Percentiles rank a stretch among this genome's conserved stretches.
Conservation (phyloP, 179 eudicot genomes). For the Kewa caespitosa region DNA sequence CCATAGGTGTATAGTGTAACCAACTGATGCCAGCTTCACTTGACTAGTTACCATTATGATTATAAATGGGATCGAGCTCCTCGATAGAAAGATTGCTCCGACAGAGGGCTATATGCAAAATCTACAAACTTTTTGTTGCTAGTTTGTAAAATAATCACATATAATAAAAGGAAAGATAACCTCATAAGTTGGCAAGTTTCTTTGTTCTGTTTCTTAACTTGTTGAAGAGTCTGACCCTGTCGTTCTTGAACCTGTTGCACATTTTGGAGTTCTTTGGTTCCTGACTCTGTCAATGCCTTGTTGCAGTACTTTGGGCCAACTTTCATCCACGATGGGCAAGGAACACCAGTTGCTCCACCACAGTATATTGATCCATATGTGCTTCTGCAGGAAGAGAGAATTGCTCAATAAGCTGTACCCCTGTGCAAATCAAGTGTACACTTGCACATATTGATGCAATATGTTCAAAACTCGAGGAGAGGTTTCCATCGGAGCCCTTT, state of each 20-base stretch:
- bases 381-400: constrained; percentile 66
- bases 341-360: constrained; percentile 35
- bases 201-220: too few relatives aligned
- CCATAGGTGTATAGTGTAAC: background rate
- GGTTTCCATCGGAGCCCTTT: background rate
- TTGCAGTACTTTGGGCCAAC: constrained; percentile 70
- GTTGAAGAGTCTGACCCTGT: background rate
- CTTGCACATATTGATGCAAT: background rate
- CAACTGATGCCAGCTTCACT: too few relatives aligned
- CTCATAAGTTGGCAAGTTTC: too few relatives aligned
- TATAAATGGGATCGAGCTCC: too few relatives aligned
- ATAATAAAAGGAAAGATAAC: too few relatives aligned
- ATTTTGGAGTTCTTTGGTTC: background rate
- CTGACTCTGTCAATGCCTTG: background rate
- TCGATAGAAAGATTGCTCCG: too few relatives aligned
- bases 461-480: background rate
- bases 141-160: too few relatives aligned
- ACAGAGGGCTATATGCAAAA: too few relatives aligned
- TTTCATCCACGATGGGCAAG: constrained; percentile 63
- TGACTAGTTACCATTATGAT: too few relatives aligned
- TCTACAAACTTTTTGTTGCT: too few relatives aligned
- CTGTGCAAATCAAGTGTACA: constrained; percentile 19
- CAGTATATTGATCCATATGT: constrained; percentile 68
- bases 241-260: background rate
- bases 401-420: constrained; percentile 39